Conservation (phyloP, 2,329 filamentous ascomycete species). For the Knoxdaviesia capensis region DNA sequence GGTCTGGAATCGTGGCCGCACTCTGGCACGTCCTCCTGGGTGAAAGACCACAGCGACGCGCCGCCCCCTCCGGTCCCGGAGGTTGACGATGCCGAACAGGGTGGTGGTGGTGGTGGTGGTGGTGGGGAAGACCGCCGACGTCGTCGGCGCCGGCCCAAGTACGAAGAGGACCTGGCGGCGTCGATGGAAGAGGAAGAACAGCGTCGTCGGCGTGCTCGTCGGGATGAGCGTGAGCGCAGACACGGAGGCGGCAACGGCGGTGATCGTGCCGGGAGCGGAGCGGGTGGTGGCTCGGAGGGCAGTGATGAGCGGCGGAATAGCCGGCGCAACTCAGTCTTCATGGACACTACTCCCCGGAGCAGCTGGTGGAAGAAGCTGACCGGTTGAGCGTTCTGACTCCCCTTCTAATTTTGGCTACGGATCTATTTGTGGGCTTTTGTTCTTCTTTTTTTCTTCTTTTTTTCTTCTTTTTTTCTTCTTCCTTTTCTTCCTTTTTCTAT, state of each 20-base stretch:
- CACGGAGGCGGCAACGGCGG: constrained; percentile 4
- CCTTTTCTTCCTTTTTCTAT: background rate
- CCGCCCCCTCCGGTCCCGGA: constrained; percentile 30
- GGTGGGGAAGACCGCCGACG: constrained; percentile 29
- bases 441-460: background rate
- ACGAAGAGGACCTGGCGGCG: constrained; percentile 18
- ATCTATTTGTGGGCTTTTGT: background rate
- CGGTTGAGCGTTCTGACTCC: constrained; percentile 11
- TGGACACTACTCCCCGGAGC: constrained; percentile 27
- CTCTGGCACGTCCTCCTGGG: constrained; percentile 44
- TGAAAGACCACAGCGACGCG: constrained; percentile 42
- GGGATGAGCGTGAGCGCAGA: constrained; percentile 19
- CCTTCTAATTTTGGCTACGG: background rate
- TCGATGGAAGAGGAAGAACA: constrained; percentile 20
- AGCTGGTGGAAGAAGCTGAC: constrained; percentile 41
- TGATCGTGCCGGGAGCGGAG: background rate
- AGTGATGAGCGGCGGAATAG: constrained; percentile 23
- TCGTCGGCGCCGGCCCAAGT: constrained; percentile 21
- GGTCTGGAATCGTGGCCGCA: constrained; percentile 29
- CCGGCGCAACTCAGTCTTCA: constrained; percentile 19
- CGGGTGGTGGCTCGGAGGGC: constrained; percentile 16
- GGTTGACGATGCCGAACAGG: constrained; percentile 12
- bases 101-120: constrained; percentile 15
- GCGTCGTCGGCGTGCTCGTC: constrained; percentile 20
- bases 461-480: background rate